Evolutionary conservation across 2,329 filamentous ascomycete species (phyloP), one percentile per base, ranked within the genome.

Genomic region (Fusarium pseudoanthophilum): DNA sequence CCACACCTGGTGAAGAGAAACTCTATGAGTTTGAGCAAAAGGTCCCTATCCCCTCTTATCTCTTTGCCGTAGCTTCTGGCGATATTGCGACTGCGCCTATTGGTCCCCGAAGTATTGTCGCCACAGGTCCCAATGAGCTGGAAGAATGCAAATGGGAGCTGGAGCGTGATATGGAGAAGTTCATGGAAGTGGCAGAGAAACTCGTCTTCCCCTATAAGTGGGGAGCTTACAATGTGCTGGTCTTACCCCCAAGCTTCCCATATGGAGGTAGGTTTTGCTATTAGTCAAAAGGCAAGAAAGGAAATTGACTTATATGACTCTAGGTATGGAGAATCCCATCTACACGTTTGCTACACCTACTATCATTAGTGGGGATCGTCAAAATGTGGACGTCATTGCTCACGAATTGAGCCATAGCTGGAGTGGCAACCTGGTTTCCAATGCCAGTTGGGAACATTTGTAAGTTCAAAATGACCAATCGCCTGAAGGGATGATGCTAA

Each of bases 311-410:
- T 42, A 63, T n/a, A 24, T 39, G 42, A 39, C 78, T 75, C 8
- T 63, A 88, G 90, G 91, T 71, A 95, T 95, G 92, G 95, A 97
- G 82, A 97, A 98, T 80, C 95, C 95, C 0, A 91, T 97, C 60
- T 97, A 93, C 84, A 98, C 96, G 0, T 98, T 97, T 81, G 95
- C 95, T 3, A 98, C 96, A 4, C 95, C 95, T 4, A 97, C 95
- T 40, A 92, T 98, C 76, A 95, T 99, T 79, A 96, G 93, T 64
- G 95, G 95, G 53, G 93, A 95, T 78, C 89, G 92, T 48, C 92
- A 97, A 79, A 98, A 98, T 76, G 90, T 98, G 26, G 95, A 98
- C 80, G 95, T 98, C 26, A 97, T 99, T 82, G 96, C 96, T 4
- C 96, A 97, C 81, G 95, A 91, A 88, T 78, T 92, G 71, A 87